Evolutionary conservation across 2,329 filamentous ascomycete species (phyloP), one percentile per base, ranked within the genome.

Genomic region (Fusarium lyarnte): DNA sequence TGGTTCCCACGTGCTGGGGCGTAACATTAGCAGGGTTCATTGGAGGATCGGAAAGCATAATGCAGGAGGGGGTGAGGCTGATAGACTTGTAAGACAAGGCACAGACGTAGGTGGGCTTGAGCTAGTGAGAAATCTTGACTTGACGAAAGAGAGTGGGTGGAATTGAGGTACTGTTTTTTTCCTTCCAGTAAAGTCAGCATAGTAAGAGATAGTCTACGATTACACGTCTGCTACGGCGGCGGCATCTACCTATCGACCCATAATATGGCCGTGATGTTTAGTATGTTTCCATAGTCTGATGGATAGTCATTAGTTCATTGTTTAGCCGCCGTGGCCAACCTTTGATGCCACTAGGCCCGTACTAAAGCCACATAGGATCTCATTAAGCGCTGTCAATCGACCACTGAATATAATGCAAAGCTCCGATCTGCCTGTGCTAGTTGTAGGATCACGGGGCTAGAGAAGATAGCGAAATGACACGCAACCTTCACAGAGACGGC

Each of bases 1-100:
- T 70, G 45, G 60, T 55, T 67, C 51, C 62, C 58, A 70, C 61
- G 58, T 73, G 66, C 27, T 47, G 60, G 35, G 45, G 49, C 29
- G 27, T 35, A 38, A 57, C 36, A 49, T 42, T 39, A 33, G 29
- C 42, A 63, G 55, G 55, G 39, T 38, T 60, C 17, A 31, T 53
- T 41, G 23, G 49, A 31, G 51, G 42, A 42, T 59, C 33, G 35
- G 57, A 23, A 47, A 51, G 8, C 39, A 57, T 53, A 43, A 54
- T 31, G 39, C 29, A 49, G 59, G 41, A 55, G 31, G 33, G 31
- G 47, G 29, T 33, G 46, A 57, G 43, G 35, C 25, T 35, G 51
- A 21, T 41, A 53, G 61, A 42, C 39, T n/a, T 58, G 39, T 29
- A 47, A 55, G 43, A 41, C 61, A 45, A 55, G 42, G 54, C 49